phyloP scores from a whole-genome alignment of 495 filamentous ascomycete genomes.

The Penicillium verhagenii region DNA sequence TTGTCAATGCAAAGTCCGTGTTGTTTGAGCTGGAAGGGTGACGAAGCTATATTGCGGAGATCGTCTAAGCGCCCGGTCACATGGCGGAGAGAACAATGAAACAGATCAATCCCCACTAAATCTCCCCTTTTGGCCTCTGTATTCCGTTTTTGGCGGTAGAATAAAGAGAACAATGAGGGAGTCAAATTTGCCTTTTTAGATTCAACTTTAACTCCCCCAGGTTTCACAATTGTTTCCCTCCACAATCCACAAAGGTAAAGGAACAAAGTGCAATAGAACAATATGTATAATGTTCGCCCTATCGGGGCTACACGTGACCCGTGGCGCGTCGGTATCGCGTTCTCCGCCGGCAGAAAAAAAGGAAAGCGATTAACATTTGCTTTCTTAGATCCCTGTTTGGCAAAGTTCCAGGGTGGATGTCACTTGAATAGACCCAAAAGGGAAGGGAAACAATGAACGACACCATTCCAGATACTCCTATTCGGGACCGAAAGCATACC shows the following conservation, averaged over 20 bases:
- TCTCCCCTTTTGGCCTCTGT: neutral
- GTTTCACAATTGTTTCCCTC: no score
- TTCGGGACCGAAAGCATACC: conserved; percentile 46
- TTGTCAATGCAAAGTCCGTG: neutral
- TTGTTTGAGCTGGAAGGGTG: neutral
- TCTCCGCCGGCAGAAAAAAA: conserved; percentile 31
- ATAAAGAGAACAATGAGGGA: no score
- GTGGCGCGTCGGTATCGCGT: conserved; percentile 16
- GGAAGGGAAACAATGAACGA: conserved; percentile 34
- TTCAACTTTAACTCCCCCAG: no score
- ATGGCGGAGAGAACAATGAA: neutral
- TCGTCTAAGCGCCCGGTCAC: conserved; percentile 1
- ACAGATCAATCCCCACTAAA: neutral
- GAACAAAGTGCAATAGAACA: no score
- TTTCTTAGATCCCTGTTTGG: neutral
- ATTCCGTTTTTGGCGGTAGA: neutral
- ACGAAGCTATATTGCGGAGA: conserved; percentile 20
- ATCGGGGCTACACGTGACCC: conserved; percentile 22
- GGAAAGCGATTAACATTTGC: neutral
- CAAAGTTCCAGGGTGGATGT: conserved; percentile 9
- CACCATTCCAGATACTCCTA: conserved; percentile 46
- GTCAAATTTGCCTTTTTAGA: no score
- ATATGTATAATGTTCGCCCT: no score
- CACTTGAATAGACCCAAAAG: conserved; percentile 5
- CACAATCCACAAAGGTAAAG: no score